Evolutionary conservation across 192 early-diverging fungal species (phyloP), one percentile per base, ranked within the genome.

Genomic region (Thamnidium elegans): DNA sequence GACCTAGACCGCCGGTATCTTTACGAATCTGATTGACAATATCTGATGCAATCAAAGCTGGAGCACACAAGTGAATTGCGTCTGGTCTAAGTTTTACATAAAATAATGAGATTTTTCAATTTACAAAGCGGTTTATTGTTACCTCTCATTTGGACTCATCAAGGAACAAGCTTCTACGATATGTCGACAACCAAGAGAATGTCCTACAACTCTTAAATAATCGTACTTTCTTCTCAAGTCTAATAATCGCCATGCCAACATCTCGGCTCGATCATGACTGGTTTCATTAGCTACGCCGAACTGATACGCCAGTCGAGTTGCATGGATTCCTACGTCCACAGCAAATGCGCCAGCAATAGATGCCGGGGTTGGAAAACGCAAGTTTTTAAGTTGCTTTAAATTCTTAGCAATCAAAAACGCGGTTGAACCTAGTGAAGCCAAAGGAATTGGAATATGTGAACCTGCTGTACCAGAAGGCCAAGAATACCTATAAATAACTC

Each of bases 141-240:
- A 63, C 63, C 73, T 54, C 43, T 70, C 60, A 7, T 66, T 23
- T 10, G 47, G 52, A 5, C 45, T 31, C 43, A 76, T 34, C 1
- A 68, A 30, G 19, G 62, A 43, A 34, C 70, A 67, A 0, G 74
- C 74, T 52, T 71, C 69, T 14, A 76, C 63, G 11, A 76, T 62
- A 55, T 76, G 74, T 23, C 69, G 46, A 61, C 74, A 76, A 2
- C 74, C 74, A 11, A 76, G 34, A 4, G 69, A 71, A 51, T 76
- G 74, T 0, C 65, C 65, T 4, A 76, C 69, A 10, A 76, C 66
- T 15, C 74, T 58, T 2, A 76, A 30, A n/a, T 63, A 46, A 10
- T 67, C 63, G 26, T 76, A 47, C 46, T 64, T 55, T 13, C 58
- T 46, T 39, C 74, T 63, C 4, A 76, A 46, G 48, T 63, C 47